A percentile compares a stretch with the other conserved stretches of the same genome.
These are phyloP conservation scores for Globisporangium cystogenes DNA, from an alignment of 352 stramenopile species.

Conservation along the genomic window DNA sequence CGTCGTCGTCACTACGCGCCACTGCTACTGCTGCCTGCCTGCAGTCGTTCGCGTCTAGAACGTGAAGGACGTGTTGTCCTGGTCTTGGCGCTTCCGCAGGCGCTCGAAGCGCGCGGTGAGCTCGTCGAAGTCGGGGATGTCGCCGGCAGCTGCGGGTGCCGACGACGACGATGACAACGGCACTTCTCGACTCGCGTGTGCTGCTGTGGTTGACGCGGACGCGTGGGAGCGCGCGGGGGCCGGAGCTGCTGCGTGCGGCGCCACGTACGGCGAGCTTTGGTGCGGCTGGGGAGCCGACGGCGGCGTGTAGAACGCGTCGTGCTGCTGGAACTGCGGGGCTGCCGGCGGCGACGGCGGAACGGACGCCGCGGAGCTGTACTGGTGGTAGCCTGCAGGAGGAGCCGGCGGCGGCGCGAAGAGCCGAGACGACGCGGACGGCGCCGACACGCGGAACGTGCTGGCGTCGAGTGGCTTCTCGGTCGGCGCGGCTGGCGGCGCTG, in stretches of 20 bases:
- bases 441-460: conserved; percentile 7
- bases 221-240: neutral
- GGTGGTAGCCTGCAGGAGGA: neutral
- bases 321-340: neutral
- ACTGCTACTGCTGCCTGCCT: too few species aligned
- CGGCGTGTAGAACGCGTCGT: conserved; percentile 16
- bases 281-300: conserved; percentile 5
- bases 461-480: conserved; percentile 18
- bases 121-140: conserved; percentile 89
- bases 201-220: conserved; percentile 4
- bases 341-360: neutral
- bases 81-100: conserved; percentile 73
- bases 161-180: neutral
- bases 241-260: conserved; percentile 1
- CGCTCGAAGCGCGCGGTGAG: conserved; percentile 91
- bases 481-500: conserved; percentile 35
- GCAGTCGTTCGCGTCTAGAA: conserved; percentile 37
- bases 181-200: neutral
- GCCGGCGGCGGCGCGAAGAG: conserved; percentile 23
- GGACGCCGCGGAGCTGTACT: conserved; percentile 2
- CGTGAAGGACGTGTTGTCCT: conserved; percentile 56
- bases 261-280: conserved; percentile 10
- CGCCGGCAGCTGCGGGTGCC: conserved; percentile 8
- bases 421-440: conserved; percentile 12
- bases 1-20: too few species aligned